Evolutionary conservation across 805 yeast genomes (phyloP), one percentile per base, ranked within the genome.

Genomic region (Monosporozyma aquatica): DNA sequence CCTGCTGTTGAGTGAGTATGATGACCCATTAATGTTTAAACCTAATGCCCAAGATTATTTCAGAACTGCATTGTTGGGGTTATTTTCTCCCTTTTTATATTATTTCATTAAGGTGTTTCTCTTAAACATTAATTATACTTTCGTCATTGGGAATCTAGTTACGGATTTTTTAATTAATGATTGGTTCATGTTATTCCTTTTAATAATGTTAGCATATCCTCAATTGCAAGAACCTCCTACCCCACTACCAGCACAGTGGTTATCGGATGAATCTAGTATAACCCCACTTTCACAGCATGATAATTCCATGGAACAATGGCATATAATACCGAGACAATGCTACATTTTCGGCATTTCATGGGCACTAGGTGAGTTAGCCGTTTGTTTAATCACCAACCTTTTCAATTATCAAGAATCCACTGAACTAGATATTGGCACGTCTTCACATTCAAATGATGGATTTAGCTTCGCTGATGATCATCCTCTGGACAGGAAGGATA

Each of bases 1-100:
- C 20, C 40, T 55, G 17, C 42, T 62, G 24, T 41, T 46, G 10
- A 50, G 42, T 22, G 43, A 53, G 13, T 55, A 53, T 32, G 50
- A 51, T 34, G 64, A 57, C 29, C 56, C 58, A 7, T 38, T 38
- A 17, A 46, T 62, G 52, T 67, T 65, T 47, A 49, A 51, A 4
- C 72, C 72, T 9, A 52, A 50, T 35, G 51, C 60, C 0, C 64
- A 66, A 37, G 72, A 68, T 43, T 68, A 67, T 44, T 59, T 66
- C 25, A 50, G 72, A 42, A 62, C 69, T 2, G 48, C 61, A 11
- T 50, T 68, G 11, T 47, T 68, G 4, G 66, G 69, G 1, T 47
- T 59, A 2, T 50, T 61, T 34, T 56, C 68, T 4, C 67, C 71
- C 6, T 51, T 65, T 21, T 43, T 63, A 2, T 59, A 59, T 41